These are phyloP conservation scores for Puccinia polysora DNA, from an alignment of 1,284 basidiomycete species.

Conservation along the genomic window DNA sequence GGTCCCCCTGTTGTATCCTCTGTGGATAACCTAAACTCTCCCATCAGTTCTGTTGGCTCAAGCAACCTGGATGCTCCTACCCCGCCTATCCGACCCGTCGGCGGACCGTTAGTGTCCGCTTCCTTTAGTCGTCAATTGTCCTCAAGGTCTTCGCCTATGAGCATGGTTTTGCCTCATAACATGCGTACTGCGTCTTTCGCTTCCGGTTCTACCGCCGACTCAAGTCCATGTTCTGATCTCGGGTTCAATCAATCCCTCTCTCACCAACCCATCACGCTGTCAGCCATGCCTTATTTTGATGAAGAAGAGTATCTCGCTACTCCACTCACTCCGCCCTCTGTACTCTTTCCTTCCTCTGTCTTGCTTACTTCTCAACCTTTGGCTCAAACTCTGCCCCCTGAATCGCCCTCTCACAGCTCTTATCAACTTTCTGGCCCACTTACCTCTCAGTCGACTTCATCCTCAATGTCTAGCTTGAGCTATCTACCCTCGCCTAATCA, in stretches of 20 bases:
- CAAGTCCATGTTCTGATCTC: conserved; percentile 19
- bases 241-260: conserved; percentile 6
- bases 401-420: background rate
- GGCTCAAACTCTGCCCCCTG: background rate
- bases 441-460: background rate
- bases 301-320: conserved; percentile 8
- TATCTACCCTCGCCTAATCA: conserved; percentile 24
- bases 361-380: background rate
- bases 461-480: conserved; percentile 8
- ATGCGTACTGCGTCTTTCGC: background rate
- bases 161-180: conserved; percentile 8
- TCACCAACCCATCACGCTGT: background rate
- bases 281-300: background rate
- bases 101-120: background rate
- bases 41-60: background rate
- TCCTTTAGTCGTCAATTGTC: background rate
- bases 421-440: no score
- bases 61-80: background rate
- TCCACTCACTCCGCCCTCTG: conserved; percentile 34
- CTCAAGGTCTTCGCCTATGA: background rate
- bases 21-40: background rate
- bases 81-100: background rate
- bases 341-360: conserved; percentile 11
- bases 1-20: no score
- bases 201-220: conserved; percentile 5